Evolutionary conservation across 805 yeast species (phyloP).

Genomic region (Kluyveromyces wickerhamii): DNA sequence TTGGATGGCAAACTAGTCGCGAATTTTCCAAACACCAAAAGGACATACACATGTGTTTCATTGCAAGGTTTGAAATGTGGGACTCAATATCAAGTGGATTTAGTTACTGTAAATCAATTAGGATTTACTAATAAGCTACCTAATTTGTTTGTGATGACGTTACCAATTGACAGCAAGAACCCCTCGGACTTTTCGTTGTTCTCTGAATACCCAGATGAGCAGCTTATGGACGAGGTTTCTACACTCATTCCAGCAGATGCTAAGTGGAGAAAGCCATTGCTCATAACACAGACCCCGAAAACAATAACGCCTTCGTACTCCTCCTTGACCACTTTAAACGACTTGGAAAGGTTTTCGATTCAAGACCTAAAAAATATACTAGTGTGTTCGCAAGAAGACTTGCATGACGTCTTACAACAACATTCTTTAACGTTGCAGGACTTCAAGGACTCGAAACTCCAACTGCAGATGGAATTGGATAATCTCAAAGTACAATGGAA

Average conservation of each 20-base stretch:
- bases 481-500: constrained; percentile 26
- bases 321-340: constrained; percentile 21
- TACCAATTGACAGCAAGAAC: constrained; percentile 4
- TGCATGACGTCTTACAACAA: constrained; percentile 27
- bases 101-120: constrained; percentile 27
- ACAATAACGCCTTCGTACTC: constrained; percentile 21
- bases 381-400: constrained; percentile 28
- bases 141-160: constrained; percentile 25
- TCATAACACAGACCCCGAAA: constrained; percentile 4
- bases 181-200: background rate
- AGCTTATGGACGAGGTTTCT: constrained; percentile 3
- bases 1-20: constrained; percentile 26
- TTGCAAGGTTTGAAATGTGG: constrained; percentile 21
- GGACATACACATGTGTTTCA: constrained; percentile 28
- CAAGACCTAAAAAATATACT: constrained; percentile 27
- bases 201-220: background rate
- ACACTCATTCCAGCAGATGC: constrained; percentile 8
- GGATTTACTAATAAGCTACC: constrained; percentile 30
- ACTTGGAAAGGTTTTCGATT: constrained; percentile 24
- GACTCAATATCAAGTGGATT: constrained; percentile 26
- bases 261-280: constrained; percentile 10
- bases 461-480: constrained; percentile 23
- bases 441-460: constrained; percentile 24
- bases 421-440: constrained; percentile 21
- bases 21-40: constrained; percentile 24